Conservation (phyloP, 2,329 filamentous ascomycete genomes). For the Aspergillus novofumigatus region DNA sequence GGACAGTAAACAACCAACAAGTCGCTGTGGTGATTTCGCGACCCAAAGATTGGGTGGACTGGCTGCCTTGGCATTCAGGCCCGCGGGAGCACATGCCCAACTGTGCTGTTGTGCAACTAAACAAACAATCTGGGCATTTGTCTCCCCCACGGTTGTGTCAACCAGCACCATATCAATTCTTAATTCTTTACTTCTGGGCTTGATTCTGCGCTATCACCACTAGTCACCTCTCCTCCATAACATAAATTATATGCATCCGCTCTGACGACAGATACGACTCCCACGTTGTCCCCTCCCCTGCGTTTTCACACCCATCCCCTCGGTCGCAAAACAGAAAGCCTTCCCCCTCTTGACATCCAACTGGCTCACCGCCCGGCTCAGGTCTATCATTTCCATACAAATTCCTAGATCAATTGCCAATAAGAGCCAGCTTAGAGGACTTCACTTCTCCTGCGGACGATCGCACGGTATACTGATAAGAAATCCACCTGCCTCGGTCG, state of each 20-base stretch:
- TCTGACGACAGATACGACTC: background rate
- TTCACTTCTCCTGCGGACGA: background rate
- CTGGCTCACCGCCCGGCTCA: background rate
- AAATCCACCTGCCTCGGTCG: background rate
- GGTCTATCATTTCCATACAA: background rate
- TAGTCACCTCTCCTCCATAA: too few relatives aligned
- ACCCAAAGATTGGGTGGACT: slow-evolving; percentile 9
- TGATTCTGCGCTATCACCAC: background rate
- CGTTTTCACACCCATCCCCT: background rate
- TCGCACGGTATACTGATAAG: background rate
- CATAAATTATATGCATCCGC: background rate
- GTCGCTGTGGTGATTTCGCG: slow-evolving; percentile 24
- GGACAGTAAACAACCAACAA: slow-evolving; percentile 18
- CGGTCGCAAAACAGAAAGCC: background rate
- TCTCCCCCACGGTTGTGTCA: background rate
- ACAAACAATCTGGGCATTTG: background rate
- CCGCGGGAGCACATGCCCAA: background rate
- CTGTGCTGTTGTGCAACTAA: background rate
- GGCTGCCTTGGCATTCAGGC: background rate
- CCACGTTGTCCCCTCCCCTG: background rate
- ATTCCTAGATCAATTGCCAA: background rate
- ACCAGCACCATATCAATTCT: background rate
- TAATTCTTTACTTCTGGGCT: background rate
- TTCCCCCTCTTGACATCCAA: background rate
- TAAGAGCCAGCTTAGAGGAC: background rate